Evolutionary conservation across 371 early-diverging fungal species (phyloP), one percentile per base, ranked within the genome.

Genomic region (Mortierella sp.): DNA sequence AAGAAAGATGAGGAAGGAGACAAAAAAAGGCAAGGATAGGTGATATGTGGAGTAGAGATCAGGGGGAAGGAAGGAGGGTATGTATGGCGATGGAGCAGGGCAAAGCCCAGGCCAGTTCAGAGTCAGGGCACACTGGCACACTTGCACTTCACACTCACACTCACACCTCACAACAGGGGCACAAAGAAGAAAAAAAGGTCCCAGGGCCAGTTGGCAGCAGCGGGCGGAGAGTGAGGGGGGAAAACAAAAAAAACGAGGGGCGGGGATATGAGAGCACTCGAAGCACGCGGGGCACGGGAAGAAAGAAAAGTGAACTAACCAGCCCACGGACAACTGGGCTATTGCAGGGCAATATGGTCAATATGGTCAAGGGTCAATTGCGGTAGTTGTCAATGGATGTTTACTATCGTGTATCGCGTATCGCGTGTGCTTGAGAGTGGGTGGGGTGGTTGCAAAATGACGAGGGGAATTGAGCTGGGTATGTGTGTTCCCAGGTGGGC

Each of bases 21-120:
- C 2, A 7, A 55, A 40, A 26, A 52, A 41, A 50, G 24, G 40
- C n/a, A 22, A n/a, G 24, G 41, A n/a, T 24, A 52, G 43, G 39
- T 43, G 70, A 41, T 11, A 44, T 44, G 50, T 10, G 24, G 68
- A n/a, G 37, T 37, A 26, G 4, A 43, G 26, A 9, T 24, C 10
- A 44, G 29, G 5, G 16, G 45, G 40, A 31, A 8, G 16, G 58
- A 40, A 29, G 19, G 13, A 24, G 41, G 43, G 44, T n/a, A n/a
- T n/a, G n/a, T n/a, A 70, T 19, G 29, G 44, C 0, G n/a, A 70
- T 2, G 24, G 64, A 40, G 41, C 55, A 55, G 55, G 14, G 55
- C 55, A 55, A 55, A 55, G 55, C 55, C 55, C 55, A 55, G 55
- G 16, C 55, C 55, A 55, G 55, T 13, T 29, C 55, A 55, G n/a